Conservation (phyloP, 2,329 filamentous ascomycete species). For the Trichophyton schoenleinii region DNA sequence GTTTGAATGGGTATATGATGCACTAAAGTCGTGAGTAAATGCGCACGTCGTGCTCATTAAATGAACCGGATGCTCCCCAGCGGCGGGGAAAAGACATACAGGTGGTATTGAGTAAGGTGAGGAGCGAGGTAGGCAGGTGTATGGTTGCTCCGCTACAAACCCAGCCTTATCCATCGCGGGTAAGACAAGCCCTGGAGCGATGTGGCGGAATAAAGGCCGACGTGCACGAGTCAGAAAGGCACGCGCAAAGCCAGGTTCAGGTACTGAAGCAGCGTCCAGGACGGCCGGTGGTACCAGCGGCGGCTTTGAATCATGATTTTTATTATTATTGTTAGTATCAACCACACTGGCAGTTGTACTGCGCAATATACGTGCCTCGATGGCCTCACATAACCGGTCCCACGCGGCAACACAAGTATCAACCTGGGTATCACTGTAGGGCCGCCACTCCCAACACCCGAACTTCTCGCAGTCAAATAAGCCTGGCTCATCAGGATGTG, state of each 20-base stretch:
- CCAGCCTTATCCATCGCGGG: background rate
- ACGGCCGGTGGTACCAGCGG: background rate
- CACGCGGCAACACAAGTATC: constrained; percentile 5
- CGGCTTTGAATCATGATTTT: background rate
- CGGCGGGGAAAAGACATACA: background rate
- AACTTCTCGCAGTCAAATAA: constrained; percentile 13
- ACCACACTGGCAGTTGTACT: background rate
- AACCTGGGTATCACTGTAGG: constrained; percentile 17
- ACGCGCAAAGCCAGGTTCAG: constrained; percentile 1
- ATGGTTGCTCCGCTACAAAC: background rate
- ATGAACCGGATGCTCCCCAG: background rate
- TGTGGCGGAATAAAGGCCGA: background rate
- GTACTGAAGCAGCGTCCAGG: background rate
- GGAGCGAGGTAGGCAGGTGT: background rate
- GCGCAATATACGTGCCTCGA: background rate
- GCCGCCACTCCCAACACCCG: constrained; percentile 22
- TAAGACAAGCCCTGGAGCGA: background rate
- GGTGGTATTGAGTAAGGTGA: background rate
- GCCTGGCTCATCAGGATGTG: constrained; percentile 9
- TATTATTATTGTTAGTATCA: background rate
- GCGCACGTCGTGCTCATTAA: background rate
- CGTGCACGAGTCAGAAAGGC: constrained; percentile 4
- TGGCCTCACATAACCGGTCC: background rate
- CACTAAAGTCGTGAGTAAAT: background rate
- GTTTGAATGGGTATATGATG: background rate